Conservation (phyloP, 1,284 basidiomycete genomes). For the Ustilago trichophora region DNA sequence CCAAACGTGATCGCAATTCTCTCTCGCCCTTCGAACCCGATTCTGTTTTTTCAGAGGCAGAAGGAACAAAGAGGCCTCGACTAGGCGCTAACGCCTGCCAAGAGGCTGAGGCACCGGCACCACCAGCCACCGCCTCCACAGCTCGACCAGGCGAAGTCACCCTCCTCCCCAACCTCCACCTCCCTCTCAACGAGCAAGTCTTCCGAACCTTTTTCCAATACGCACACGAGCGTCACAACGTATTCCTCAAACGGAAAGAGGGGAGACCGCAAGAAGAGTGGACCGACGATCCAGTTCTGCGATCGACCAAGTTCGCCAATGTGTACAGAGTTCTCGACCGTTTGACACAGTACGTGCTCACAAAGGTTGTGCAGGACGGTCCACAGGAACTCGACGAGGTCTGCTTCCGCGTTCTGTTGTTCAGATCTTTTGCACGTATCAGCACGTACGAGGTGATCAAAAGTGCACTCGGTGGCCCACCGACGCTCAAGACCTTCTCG, state of each 20-base stretch:
- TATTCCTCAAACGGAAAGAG: constrained; percentile 11
- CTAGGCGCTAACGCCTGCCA: not conserved
- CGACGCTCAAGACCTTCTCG: constrained; percentile 71
- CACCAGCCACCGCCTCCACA: not conserved
- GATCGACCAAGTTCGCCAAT: constrained; percentile 72
- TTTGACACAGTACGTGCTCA: constrained; percentile 73
- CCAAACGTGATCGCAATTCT: constrained; percentile 11
- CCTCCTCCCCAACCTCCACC: constrained; percentile 24
- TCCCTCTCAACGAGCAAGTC: constrained; percentile 36
- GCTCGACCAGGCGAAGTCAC: constrained; percentile 22
- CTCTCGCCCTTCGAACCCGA: not conserved
- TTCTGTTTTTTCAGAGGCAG: not conserved
- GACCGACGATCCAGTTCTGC: constrained; percentile 70
- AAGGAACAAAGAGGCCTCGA: constrained; percentile 7
- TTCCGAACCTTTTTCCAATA: constrained; percentile 36
- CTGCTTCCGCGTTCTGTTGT: constrained; percentile 74
- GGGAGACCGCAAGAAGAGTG: constrained; percentile 25
- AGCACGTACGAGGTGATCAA: constrained; percentile 74
- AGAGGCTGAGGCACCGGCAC: not conserved
- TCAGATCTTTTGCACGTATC: constrained; percentile 73
- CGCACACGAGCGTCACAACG: constrained; percentile 30
- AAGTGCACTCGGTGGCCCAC: constrained; percentile 69
- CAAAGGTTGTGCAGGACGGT: constrained; percentile 74
- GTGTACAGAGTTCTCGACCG: constrained; percentile 74
- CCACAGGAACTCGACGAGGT: constrained; percentile 71